Base-by-base conservation (phyloP, 306 rosid genomes). In the Alnus rubra region DNA sequence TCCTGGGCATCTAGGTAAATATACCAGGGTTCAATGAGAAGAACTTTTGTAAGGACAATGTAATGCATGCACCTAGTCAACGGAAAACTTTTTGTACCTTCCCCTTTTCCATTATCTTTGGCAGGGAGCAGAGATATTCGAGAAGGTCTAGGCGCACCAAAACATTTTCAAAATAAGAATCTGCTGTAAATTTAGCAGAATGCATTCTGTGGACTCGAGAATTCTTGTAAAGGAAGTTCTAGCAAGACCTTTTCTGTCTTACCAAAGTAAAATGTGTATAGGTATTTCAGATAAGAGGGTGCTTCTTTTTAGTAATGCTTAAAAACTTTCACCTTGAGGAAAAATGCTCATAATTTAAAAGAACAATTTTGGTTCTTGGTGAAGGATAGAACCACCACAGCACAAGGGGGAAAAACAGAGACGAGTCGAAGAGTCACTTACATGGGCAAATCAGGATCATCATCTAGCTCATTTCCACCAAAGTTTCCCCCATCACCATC, bases 381-480 rank as follows among this genome's bases (percentile, higher is more conserved):
- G 15, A 68, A 68, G 5, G 51, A 68, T 1, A 68, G 51, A 9
- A 67, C 14, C 31, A 77, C 8, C 7, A 54, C 4, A 13, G 65
- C 56, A 58, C 33, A 63, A 48, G 4, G 19, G 31, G 30, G 50
- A 23, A 7, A 52, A 67, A 58, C 50, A 9, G 9, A 54, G 35
- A 51, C 49, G n/a, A 76, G 74, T 52, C 59, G 35, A 51, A 59
- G 28, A 76, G 74, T 52, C 59, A 76, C 90, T 88, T 87, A 93
- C 99, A 88, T 90, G 71, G 99, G 99, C 83, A 95, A 71, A 68
- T 95, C 97, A 51, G 96, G 62, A 79, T 95, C 99, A 7, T 90
- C 97, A 9, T 90, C 96, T 4, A 79, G 69, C 15, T 89, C 93
- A 82, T 92, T 91, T 50, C 90, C 83, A 72, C 75, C 88, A 52